These are phyloP conservation scores for Malus hybrid DNA, from an alignment of 331 rosid genomes.

Conservation along the genomic window DNA sequence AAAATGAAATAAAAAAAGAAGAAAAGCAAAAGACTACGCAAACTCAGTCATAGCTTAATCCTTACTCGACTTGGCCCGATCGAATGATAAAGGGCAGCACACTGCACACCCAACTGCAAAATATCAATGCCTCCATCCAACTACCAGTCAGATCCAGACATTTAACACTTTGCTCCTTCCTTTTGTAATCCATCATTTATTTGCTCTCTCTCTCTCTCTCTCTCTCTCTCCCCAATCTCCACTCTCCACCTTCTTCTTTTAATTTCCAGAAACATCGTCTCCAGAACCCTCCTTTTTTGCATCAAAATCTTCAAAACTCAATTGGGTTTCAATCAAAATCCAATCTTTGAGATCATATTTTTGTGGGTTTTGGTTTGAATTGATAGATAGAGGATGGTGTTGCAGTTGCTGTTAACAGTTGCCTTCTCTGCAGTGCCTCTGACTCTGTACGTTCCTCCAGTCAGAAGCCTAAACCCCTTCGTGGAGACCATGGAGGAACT, in stretches of 20 bases:
- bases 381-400: conserved; percentile 14
- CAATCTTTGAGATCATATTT: background rate
- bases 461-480: conserved; percentile 65
- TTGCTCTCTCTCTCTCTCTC: background rate
- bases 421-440: conserved; percentile 80
- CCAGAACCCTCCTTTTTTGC: background rate
- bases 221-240: background rate
- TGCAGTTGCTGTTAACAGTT: conserved; percentile 64
- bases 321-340: background rate
- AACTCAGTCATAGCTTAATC: too few relatives aligned
- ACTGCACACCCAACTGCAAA: background rate
- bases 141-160: background rate
- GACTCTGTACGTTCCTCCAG: conserved; percentile 77
- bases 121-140: background rate
- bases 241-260: background rate
- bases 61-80: background rate
- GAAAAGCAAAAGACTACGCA: too few relatives aligned
- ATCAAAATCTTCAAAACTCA: too few relatives aligned
- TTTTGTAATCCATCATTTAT: background rate
- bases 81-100: background rate
- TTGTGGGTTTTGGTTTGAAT: background rate
- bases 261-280: background rate
- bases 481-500: conserved; percentile 62
- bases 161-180: background rate
- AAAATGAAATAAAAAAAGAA: too few relatives aligned